Conservation (phyloP, 2,329 filamentous ascomycete species). For the Fonsecaea pedrosoi region DNA sequence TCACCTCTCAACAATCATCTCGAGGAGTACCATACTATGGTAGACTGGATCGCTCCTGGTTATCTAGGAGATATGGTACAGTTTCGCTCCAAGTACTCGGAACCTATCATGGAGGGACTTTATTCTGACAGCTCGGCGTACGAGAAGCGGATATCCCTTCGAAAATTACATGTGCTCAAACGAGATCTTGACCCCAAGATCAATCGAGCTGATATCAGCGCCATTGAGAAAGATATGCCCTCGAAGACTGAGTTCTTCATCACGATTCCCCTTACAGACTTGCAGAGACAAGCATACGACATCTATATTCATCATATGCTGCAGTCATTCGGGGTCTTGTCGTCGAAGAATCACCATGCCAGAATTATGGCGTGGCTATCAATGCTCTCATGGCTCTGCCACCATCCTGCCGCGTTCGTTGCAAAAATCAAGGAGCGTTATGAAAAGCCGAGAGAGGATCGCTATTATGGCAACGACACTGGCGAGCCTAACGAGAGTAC, state of each 20-base stretch:
- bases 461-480: constrained; percentile 4
- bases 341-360: constrained; percentile 41
- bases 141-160: constrained; percentile 67
- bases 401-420: constrained; percentile 63
- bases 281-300: constrained; percentile 71
- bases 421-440: constrained; percentile 55
- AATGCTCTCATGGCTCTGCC: constrained; percentile 62
- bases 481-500: constrained; percentile 9
- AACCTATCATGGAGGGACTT: constrained; percentile 75
- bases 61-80: constrained; percentile 73
- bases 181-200: constrained; percentile 77
- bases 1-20: constrained; percentile 87
- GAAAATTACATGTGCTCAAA: constrained; percentile 73
- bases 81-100: constrained; percentile 73
- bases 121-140: constrained; percentile 65
- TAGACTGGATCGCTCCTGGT: constrained; percentile 82
- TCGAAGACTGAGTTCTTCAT: constrained; percentile 83
- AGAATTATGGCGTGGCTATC: constrained; percentile 63
- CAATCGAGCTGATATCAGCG: constrained; percentile 73
- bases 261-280: constrained; percentile 69
- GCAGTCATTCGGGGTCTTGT: constrained; percentile 41
- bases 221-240: constrained; percentile 71
- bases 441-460: constrained; percentile 24
- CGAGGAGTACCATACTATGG: constrained; percentile 82
- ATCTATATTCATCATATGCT: constrained; percentile 56